A percentile compares a stretch with the other conserved stretches of the same genome.
Conservation (phyloP, 805 yeast species). For the Ogataea naganishii region DNA sequence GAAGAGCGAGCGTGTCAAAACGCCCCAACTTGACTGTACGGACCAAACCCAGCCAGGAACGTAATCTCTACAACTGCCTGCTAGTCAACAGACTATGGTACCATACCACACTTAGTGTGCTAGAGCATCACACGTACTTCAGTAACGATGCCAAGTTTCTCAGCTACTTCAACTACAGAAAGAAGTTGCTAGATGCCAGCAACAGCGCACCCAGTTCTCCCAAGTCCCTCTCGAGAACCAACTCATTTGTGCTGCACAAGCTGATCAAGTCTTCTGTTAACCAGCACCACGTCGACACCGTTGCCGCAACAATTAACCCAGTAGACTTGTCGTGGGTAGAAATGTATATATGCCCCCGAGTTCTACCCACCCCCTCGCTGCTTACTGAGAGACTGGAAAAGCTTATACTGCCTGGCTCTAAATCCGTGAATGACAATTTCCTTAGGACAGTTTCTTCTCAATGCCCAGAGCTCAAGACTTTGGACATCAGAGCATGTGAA, state of each 20-base stretch:
- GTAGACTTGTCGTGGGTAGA: slow-evolving; percentile 59
- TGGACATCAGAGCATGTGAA: slow-evolving; percentile 84
- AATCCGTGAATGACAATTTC: slow-evolving; percentile 49
- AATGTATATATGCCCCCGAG: slow-evolving; percentile 71
- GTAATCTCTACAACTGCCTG: slow-evolving; percentile 50
- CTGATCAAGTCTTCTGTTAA: slow-evolving; percentile 34
- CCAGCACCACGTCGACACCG: slow-evolving; percentile 44
- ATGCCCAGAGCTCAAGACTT: slow-evolving; percentile 50
- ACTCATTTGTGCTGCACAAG: slow-evolving; percentile 60
- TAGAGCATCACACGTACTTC: slow-evolving; percentile 50
- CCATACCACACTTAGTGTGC: slow-evolving; percentile 41
- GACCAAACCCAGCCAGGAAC: slow-evolving; percentile 34
- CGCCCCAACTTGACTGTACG: slow-evolving; percentile 64
- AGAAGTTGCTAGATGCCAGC: too few species aligned
- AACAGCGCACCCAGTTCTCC: too few species aligned
- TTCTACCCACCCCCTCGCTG: slow-evolving; percentile 46
- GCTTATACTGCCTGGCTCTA: slow-evolving; percentile 65
- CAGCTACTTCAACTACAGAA: slow-evolving; percentile 10
- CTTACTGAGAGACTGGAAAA: slow-evolving; percentile 32
- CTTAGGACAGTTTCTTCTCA: slow-evolving; percentile 40
- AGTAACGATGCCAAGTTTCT: slow-evolving; percentile 31
- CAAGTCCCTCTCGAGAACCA: slow-evolving; percentile 11
- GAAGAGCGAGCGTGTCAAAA: slow-evolving; percentile 62
- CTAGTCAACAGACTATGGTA: slow-evolving; percentile 65
- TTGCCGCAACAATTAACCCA: slow-evolving; percentile 33